phyloP scores from a whole-genome alignment of 2,329 filamentous ascomycete genomes.

The Cytospora paraplurivora region DNA sequence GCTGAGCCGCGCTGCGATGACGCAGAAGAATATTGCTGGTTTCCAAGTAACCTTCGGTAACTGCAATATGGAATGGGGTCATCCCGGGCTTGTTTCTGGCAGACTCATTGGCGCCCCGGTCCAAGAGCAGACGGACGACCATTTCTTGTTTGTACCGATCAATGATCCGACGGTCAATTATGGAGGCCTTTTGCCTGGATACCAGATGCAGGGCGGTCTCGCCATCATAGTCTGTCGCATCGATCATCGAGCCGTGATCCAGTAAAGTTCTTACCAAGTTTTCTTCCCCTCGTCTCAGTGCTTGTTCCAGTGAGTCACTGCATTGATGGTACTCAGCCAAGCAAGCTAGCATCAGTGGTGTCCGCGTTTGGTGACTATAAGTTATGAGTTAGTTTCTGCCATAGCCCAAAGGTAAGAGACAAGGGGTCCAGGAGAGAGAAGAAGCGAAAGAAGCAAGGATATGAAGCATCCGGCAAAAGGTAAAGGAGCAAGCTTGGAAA shows the following conservation, averaged over 20 bases:
- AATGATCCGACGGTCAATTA: not conserved
- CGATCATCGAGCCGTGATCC: conserved; percentile 12
- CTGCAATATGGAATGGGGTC: conserved; percentile 11
- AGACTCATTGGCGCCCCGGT: conserved; percentile 12
- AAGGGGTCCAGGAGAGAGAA: not conserved
- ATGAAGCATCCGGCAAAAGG: not conserved
- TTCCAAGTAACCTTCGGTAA: not conserved
- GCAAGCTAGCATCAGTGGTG: conserved; percentile 8
- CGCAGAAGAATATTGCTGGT: conserved; percentile 22
- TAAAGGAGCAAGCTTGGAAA: not conserved
- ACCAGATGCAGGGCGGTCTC: conserved; percentile 15
- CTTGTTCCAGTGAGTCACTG: not conserved
- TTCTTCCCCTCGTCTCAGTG: not conserved
- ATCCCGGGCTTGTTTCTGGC: not conserved
- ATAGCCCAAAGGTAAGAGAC: not conserved
- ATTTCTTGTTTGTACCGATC: not conserved
- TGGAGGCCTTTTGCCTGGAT: not conserved
- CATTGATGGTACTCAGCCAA: not conserved
- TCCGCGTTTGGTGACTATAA: conserved; percentile 4
- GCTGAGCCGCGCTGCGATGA: not conserved
- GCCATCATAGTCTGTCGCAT: conserved; percentile 4
- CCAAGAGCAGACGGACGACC: conserved; percentile 13
- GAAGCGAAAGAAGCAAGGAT: no score
- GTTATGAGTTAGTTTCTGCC: not conserved
- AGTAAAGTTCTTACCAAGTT: conserved; percentile 1